These are phyloP conservation scores for Vittaforma corneae DNA, from an alignment of 371 early-diverging fungal species.

Conservation along the genomic window DNA sequence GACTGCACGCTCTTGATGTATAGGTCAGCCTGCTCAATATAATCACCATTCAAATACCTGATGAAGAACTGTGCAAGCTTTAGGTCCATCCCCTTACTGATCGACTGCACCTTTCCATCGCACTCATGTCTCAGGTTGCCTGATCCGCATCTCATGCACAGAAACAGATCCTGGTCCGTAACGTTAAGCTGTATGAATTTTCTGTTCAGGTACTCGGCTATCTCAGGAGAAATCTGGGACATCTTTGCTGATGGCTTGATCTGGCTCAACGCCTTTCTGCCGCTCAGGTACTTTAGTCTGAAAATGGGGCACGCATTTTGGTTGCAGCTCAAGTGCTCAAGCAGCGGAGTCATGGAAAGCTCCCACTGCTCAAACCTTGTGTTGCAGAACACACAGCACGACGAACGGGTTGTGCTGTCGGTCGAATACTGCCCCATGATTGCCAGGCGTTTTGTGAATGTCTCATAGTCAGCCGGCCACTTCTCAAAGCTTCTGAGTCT, in stretches of 20 bases:
- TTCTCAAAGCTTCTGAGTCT: conserved; percentile 11
- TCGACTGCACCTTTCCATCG: background rate
- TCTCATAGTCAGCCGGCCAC: conserved; percentile 10
- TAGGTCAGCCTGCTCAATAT: background rate
- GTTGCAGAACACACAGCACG: conserved; percentile 13
- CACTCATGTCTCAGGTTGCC: background rate
- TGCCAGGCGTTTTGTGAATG: background rate
- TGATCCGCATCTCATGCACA: background rate
- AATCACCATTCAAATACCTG: background rate
- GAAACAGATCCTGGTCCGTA: background rate
- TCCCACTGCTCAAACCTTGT: background rate
- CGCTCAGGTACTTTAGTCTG: background rate
- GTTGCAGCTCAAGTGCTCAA: background rate
- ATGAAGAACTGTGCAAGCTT: background rate
- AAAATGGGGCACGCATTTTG: background rate
- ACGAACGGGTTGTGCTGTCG: background rate
- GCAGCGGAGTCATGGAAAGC: background rate
- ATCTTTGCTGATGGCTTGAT: no score
- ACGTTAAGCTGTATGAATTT: background rate
- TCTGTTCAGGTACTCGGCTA: background rate
- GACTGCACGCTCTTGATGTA: background rate
- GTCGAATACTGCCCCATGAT: conserved; percentile 6
- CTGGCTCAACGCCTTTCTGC: background rate
- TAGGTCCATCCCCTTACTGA: background rate
- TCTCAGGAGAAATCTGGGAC: background rate